Conservation (phyloP, 2,329 filamentous ascomycete genomes). For the Incumbomyces lentus region DNA sequence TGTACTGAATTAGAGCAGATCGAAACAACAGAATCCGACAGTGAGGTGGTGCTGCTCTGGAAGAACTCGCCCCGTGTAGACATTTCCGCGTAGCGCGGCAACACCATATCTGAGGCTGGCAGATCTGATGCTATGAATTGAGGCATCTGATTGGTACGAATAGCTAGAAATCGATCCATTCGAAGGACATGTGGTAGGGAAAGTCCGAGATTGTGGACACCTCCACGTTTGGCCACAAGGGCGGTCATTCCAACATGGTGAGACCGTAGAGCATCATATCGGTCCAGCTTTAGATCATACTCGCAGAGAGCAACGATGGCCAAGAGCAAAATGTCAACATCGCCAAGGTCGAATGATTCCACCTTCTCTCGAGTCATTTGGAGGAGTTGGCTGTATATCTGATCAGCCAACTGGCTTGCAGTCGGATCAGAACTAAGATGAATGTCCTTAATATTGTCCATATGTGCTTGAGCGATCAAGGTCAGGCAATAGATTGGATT, state of each 20-base stretch:
- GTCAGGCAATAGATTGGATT: constrained; percentile 2
- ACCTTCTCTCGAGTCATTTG: background rate
- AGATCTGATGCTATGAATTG: background rate
- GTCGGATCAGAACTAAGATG: background rate
- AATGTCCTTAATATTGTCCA: constrained; percentile 2
- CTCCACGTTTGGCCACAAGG: constrained; percentile 3
- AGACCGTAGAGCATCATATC: constrained; percentile 1
- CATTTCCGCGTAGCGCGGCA: background rate
- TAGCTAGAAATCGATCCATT: constrained; percentile 5
- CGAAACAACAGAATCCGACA: background rate
- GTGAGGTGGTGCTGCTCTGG: background rate
- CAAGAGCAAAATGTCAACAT: constrained; percentile 1
- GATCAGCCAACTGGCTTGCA: background rate
- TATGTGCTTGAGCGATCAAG: background rate
- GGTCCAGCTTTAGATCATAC: constrained; percentile 1
- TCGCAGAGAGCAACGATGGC: constrained; percentile 4
- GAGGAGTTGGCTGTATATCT: background rate
- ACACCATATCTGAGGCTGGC: background rate
- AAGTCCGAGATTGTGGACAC: constrained; percentile 1
- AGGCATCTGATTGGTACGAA: constrained; percentile 1
- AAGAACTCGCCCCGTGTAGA: background rate
- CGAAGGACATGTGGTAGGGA: constrained; percentile 2
- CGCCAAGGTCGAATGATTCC: background rate
- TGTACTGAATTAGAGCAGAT: background rate
- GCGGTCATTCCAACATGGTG: constrained; percentile 3